Base-by-base conservation (phyloP, 345 rosid species). In the Firmiana major region DNA sequence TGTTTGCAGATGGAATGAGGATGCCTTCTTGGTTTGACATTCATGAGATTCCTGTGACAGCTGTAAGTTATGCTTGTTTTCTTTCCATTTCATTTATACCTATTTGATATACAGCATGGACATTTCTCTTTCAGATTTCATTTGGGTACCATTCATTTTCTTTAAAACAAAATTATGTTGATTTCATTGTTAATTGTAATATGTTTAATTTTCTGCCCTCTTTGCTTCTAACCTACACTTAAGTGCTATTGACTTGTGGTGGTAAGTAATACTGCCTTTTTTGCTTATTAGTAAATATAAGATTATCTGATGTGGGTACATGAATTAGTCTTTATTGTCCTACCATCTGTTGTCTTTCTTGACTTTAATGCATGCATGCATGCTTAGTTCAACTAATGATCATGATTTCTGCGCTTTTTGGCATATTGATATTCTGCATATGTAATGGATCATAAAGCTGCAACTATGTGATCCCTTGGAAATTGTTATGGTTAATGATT, bases 11-110 rank as follows among this genome's bases (percentile, higher is more conserved):
- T 86, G 97, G 95, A 83, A 78, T 86, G 79, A 88, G 89, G 78
- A 94, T 94, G 97, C 97, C 97, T 68, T 92, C 97, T 45, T 94
- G 98, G 98, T 94, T 94, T 80, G 94, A 94, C 79, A 86, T 94
- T 75, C 92, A 80, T 54, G 94, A 94, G 92, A 90, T 94, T 75
- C 97, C 98, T 34, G 82, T 94, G 60, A 89, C 88, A 7, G 92
- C 90, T 70, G 98, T 94, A 86, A 89, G 87, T 78, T 21, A 51
- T 51, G 64, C 26, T 9, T 71, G 40, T 60, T 67, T 66, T 48
- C 40, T 21, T 68, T 67, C 16, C 74, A 5, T 68, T 24, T 57
- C 38, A 10, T 24, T 67, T 26, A 16, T 38, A 22, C 34, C 43
- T 31, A 12, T 63, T 34, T 53, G 24, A 45, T 6, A 11, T 63